Base-by-base conservation (phyloP, 2,329 filamentous ascomycete genomes). In the Didymella lethalis region DNA sequence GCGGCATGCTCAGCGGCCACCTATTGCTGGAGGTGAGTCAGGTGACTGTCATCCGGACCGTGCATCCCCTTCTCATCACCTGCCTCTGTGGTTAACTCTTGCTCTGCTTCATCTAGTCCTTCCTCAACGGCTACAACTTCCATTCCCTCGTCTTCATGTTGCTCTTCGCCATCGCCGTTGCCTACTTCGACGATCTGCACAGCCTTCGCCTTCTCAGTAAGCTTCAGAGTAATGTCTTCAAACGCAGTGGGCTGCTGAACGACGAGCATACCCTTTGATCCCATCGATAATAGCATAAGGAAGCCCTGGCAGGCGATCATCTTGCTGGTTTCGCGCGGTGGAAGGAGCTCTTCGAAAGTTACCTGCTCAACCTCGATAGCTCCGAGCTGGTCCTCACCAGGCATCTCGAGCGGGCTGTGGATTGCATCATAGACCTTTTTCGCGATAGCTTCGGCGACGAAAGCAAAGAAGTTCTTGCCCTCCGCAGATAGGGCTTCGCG, bases 321-420 rank as follows among this genome's bases (percentile, higher is more conserved):
- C 34, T 81, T 83, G 41, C 74, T 80, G 29, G 85, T 86, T 41
- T 81, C 77, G 10, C 71, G 70, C 0, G 86, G 84, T n/a, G 85
- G 82, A 44, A 95, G 85, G 10, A 97, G 78, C 48, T 86, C 80
- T 45, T 89, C 86, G 70, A 97, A 96, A 0, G 83, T 79, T 41
- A 95, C 80, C 77, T 71, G 69, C 4, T 75, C 72, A 2, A 64
- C 57, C 11, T 64, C 62, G 10, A 61, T 69, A 16, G 72, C 68
- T 23, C 77, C 75, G n/a, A 76, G 40, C 41, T 68, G 64, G 18
- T 68, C 50, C 7, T 53, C 46, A 45, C 71, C 71, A 18, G 55
- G 65, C 50, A 63, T 62, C 12, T 43, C 32, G 5, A 18, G 20
- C 12, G 28, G 25, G n/a, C 40, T 23, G 16, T 40, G 61, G 32